These are phyloP conservation scores for Hyphopichia fennica DNA, from an alignment of 1,139 yeast genomes.

Conservation along the genomic window DNA sequence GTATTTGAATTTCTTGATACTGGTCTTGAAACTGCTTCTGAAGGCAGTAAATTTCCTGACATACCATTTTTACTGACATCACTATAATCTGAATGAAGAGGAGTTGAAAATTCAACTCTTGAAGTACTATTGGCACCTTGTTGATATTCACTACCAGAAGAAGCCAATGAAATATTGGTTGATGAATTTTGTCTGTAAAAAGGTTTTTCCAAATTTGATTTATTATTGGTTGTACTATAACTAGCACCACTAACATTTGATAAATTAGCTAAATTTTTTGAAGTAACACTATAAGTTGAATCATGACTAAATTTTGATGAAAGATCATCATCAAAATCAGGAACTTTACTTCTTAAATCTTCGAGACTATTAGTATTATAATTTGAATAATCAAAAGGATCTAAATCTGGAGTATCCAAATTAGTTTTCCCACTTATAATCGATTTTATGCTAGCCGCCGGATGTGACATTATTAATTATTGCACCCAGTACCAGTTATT, in stretches of 20 bases:
- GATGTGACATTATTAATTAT: constrained; percentile 50
- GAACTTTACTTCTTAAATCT: background rate
- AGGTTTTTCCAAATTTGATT: background rate
- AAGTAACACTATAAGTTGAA: constrained; percentile 17
- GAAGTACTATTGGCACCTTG: constrained; percentile 1
- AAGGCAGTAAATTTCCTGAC: background rate
- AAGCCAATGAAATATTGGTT: constrained; percentile 27
- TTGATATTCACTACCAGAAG: constrained; percentile 24
- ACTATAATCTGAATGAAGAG: background rate
- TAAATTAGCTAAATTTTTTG: constrained; percentile 10
- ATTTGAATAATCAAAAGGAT: constrained; percentile 13
- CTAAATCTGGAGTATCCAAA: constrained; percentile 24
- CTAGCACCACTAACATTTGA: background rate
- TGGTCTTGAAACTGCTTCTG: constrained; percentile 45
- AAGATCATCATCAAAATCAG: constrained; percentile 10
- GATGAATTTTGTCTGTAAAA: constrained; percentile 8
- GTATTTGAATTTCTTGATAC: constrained; percentile 62
- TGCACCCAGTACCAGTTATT: no score
- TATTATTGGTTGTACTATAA: constrained; percentile 19
- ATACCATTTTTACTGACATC: background rate
- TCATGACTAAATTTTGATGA: constrained; percentile 15
- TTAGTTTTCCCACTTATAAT: constrained; percentile 39
- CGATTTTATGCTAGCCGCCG: constrained; percentile 45
- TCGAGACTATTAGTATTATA: background rate
- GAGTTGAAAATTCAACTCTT: background rate